Evolutionary conservation across 768 basidiomycete species (phyloP), one percentile per base, ranked within the genome.

Genomic region (Tricholoma saponaceum): DNA sequence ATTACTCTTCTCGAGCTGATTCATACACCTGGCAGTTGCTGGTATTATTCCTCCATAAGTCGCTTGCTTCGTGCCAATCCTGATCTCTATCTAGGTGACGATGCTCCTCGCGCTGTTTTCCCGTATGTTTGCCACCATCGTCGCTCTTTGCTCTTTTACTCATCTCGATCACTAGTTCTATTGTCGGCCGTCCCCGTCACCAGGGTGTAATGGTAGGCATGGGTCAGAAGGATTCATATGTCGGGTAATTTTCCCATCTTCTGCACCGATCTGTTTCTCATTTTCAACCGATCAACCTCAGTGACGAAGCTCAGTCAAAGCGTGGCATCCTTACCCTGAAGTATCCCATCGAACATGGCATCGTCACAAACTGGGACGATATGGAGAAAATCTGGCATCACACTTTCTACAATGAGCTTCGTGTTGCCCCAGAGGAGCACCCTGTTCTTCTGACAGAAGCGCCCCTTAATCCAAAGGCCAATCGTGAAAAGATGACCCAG

Each of bases 361-460:
- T 93, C 69, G 90, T 96, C 72, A 95, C 93, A 74, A 95, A 97
- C 85, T 97, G 95, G 95, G 95, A 95, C 67, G 94, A 95, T 76
- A 95, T 95, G 93, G 95, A 96, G 80, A 95, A 95, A 79, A 95
- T 95, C 72, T 96, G 93, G 93, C 92, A 95, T 73, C 93, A 95
- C 80, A 95, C 94, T 30, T 96, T 95, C 76, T 95, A 92, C 84
- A 95, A 95, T 72, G 92, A 93, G 74, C 86, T 93, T 59, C 91
- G 92, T 76, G 91, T 95, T 64, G 92, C 91, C 4, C 92, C 92
- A 26, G 91, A 95, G 73, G 91, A 93, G 79, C 90, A 94, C 79
- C 92, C 92, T 61, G 88, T 94, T 65, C 82, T 95, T 57, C 80
- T 94, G 70, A 95, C 92, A 60, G 92, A 95, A 75, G 92, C 92